These are phyloP conservation scores for Bromus sterilis DNA, from an alignment of 176 grass and related monocot species.

Conservation along the genomic window DNA sequence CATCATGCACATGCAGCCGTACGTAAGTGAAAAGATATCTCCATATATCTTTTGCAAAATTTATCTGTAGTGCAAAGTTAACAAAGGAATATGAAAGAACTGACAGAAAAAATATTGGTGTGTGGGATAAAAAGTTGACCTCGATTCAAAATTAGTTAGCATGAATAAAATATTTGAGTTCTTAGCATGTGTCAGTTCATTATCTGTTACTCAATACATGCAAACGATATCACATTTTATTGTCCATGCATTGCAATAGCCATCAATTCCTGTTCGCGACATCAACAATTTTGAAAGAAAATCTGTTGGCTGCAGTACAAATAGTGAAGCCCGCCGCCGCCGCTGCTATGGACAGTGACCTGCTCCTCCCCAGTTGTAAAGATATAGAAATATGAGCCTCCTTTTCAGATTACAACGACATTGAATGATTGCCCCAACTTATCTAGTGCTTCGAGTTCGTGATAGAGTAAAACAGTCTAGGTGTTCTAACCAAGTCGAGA, in stretches of 20 bases:
- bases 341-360: no score
- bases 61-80: conserved; percentile 25
- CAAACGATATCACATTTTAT: not conserved
- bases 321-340: no score
- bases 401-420: not conserved
- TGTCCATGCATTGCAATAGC: conserved; percentile 68
- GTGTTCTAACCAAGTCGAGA: not conserved
- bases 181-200: conserved; percentile 61
- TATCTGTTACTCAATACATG: conserved; percentile 49
- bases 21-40: conserved; percentile 76
- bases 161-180: conserved; percentile 60
- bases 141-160: conserved; percentile 71
- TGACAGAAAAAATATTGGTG: not conserved
- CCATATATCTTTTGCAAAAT: conserved; percentile 74
- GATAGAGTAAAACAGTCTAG: not conserved
- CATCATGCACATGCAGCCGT: no score
- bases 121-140: conserved; percentile 29
- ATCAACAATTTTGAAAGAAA: conserved; percentile 55
- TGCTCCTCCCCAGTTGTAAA: no score
- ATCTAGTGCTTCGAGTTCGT: conserved; percentile 1
- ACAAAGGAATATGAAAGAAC: not conserved
- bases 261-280: conserved; percentile 48
- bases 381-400: not conserved
- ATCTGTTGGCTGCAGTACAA: conserved; percentile 43
- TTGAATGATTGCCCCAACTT: not conserved